Evolutionary conservation across 2,329 filamentous ascomycete species (phyloP), one percentile per base, ranked within the genome.

Genomic region (Metarhizium album): DNA sequence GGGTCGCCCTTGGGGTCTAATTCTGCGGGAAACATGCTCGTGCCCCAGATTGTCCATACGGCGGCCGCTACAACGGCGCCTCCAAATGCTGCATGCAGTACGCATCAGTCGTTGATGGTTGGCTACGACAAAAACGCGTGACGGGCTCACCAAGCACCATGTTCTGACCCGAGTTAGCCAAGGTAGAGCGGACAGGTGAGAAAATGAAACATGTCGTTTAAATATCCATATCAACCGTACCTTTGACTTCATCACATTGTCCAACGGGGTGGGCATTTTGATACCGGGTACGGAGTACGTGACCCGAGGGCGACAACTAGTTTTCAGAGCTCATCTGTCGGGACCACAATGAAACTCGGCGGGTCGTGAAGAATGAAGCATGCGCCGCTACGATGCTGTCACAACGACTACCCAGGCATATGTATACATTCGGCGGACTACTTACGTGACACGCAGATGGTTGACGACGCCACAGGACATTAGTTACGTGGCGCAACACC

Each of bases 21-120:
- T 57, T 82, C 73, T 3, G 78, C 67, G 1, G 90, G 90, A 61
- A 96, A 95, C 61, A 96, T 78, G 55, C 91, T 88, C 49, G 80
- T 77, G 51, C 89, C 89, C 83, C 86, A 94, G 59, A 96, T 91
- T 18, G 80, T 79, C 84, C 86, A 95, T 42, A 80, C 82, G 16
- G 89, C 86, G 2, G 86, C 89, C 2, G 86, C 88, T 6, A 87
- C 86, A 14, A 96, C 79, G 48, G 94, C 76, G 9, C 86, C 87
- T 4, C 86, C 83, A 64, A 96, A 96, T 18, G 83, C 87, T 83
- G 22, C 29, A 40, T 27, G n/a, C n/a, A n/a, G n/a, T n/a, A n/a
- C n/a, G n/a, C n/a, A n/a, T n/a, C n/a, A n/a, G n/a, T n/a, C n/a
- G 24, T 22, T 14, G 6, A 42, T 37, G 14, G 33, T 35, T 35